These are phyloP conservation scores for Alternaria panax DNA, from an alignment of 2,329 filamentous ascomycete genomes.

Conservation along the genomic window DNA sequence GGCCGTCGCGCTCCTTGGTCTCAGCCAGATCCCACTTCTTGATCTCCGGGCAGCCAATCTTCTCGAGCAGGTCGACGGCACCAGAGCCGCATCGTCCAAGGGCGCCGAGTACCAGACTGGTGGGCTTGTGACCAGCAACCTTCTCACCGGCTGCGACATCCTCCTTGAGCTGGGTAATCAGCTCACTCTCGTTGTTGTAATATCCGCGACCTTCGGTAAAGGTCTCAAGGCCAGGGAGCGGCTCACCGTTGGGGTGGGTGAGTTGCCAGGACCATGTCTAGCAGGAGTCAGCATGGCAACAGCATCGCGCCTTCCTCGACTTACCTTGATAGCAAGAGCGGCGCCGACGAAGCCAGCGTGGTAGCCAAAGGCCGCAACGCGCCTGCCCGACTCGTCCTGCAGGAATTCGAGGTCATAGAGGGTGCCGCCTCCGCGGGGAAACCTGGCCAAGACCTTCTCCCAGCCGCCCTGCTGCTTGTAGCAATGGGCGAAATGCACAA, in stretches of 20 bases:
- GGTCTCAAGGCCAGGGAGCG: conserved; percentile 70
- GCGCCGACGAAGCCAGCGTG: conserved; percentile 57
- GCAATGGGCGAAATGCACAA: conserved; percentile 54
- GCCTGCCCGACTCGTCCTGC: conserved; percentile 71
- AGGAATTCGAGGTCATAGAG: conserved; percentile 90
- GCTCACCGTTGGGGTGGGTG: conserved; percentile 69
- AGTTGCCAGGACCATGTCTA: conserved; percentile 87
- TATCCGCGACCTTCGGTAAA: conserved; percentile 57
- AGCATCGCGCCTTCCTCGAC: background rate
- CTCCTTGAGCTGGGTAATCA: conserved; percentile 78
- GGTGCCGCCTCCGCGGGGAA: conserved; percentile 75
- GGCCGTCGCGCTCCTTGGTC: conserved; percentile 70
- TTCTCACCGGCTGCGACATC: conserved; percentile 71
- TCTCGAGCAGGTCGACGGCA: conserved; percentile 79
- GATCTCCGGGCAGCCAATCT: conserved; percentile 76
- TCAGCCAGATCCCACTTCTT: conserved; percentile 80
- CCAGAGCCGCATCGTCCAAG: conserved; percentile 85
- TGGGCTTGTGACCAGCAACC: conserved; percentile 72
- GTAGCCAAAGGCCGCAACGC: conserved; percentile 74
- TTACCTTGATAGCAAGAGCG: conserved; percentile 53
- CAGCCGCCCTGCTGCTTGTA: conserved; percentile 62
- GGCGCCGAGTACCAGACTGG: conserved; percentile 80
- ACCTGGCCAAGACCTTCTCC: conserved; percentile 80
- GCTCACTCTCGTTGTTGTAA: conserved; percentile 76
- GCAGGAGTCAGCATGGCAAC: conserved; percentile 13